These are phyloP conservation scores for Aspergillus intermedius DNA, from an alignment of 2,329 filamentous ascomycete species.

Conservation along the genomic window DNA sequence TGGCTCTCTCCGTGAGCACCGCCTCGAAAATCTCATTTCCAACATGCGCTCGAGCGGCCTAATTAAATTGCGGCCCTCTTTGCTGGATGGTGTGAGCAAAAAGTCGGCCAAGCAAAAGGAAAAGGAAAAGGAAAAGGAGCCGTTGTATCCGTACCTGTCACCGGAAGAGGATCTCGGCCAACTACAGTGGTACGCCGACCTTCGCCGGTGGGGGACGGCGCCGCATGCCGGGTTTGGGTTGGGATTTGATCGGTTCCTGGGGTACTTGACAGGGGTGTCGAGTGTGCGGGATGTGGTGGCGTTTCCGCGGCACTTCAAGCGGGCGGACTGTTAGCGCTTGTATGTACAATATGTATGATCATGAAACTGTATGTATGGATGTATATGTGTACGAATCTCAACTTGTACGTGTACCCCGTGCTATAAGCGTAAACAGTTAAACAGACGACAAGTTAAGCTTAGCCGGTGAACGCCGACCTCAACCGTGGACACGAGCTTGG, in stretches of 20 bases:
- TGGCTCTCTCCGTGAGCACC: slow-evolving; percentile 82
- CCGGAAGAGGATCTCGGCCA: slow-evolving; percentile 40
- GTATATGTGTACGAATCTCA: neutral
- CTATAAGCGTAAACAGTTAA: neutral
- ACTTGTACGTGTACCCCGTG: neutral
- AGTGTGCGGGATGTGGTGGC: slow-evolving; percentile 80
- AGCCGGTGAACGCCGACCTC: no score
- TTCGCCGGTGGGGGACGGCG: slow-evolving; percentile 83
- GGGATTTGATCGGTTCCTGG: slow-evolving; percentile 79
- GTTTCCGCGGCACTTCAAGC: slow-evolving; percentile 66
- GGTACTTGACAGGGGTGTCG: slow-evolving; percentile 72
- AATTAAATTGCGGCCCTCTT: slow-evolving; percentile 25
- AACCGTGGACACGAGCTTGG: no score
- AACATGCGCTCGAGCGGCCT: slow-evolving; percentile 67
- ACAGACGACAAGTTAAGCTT: no score
- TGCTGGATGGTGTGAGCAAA: neutral
- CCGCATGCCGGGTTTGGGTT: slow-evolving; percentile 88
- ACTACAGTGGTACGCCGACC: slow-evolving; percentile 80
- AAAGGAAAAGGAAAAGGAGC: slow-evolving; percentile 6
- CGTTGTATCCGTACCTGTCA: slow-evolving; percentile 30
- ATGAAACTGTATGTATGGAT: neutral
- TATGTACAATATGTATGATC: neutral
- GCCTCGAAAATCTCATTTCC: slow-evolving; percentile 58
- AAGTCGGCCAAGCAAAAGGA: slow-evolving; percentile 13
- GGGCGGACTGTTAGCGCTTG: slow-evolving; percentile 42